phyloP scores from a whole-genome alignment of 768 basidiomycete genomes.

The Melanogaster broomeanus region DNA sequence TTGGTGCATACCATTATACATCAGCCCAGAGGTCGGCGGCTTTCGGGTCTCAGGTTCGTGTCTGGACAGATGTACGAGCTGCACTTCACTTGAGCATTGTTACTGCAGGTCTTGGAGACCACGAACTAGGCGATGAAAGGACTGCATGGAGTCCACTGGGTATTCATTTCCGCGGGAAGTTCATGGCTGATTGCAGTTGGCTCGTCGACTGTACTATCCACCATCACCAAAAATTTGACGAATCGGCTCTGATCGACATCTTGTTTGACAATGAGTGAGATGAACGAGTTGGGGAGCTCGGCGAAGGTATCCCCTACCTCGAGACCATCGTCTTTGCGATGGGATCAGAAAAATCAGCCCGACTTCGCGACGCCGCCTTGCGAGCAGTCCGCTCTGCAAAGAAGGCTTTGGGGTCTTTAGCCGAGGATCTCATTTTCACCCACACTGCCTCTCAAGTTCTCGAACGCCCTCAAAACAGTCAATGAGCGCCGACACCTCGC shows the following conservation, averaged over 20 bases:
- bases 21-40: conserved; percentile 3
- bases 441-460: not conserved
- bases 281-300: not conserved
- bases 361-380: conserved; percentile 6
- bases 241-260: conserved; percentile 2
- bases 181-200: conserved; percentile 1
- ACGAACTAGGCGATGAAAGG: not conserved
- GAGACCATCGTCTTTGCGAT: conserved; percentile 2
- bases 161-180: not conserved
- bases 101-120: not conserved
- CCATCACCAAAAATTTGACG: not conserved
- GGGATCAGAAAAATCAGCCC: not conserved
- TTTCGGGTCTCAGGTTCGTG: not conserved
- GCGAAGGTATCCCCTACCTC: not conserved
- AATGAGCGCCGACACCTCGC: not conserved
- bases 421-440: not conserved
- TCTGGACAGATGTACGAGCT: conserved; percentile 1
- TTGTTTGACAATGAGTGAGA: conserved; percentile 7
- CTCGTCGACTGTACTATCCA: conserved; percentile 1
- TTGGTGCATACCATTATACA: not conserved
- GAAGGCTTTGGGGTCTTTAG: not conserved
- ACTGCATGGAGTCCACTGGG: not conserved
- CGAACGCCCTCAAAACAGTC: not conserved
- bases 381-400: not conserved
- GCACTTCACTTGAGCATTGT: conserved; percentile 5